Base-by-base conservation (phyloP, 2,329 filamentous ascomycete genomes). In the Dothistroma septosporum region DNA sequence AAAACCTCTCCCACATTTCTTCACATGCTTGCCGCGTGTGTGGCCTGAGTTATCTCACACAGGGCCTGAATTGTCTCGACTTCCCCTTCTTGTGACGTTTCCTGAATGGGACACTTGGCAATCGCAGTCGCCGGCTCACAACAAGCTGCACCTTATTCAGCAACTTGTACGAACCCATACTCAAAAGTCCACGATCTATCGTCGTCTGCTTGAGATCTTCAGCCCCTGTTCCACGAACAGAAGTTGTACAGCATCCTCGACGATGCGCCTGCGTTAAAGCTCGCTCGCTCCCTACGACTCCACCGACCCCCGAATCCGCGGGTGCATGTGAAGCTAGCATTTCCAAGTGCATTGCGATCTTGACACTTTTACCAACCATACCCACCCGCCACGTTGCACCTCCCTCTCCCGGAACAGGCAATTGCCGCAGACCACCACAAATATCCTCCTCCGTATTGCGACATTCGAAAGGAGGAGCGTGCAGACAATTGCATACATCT, bases 321-420 rank as follows among this genome's bases (percentile, higher is more conserved):
- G 32, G n/a, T 41, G 52, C 52, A 54, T 54, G 52, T 54, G 52
- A 54, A 54, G 52, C 52, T 54, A 19, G 32, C n/a, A 41, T 37
- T 37, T 54, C 41, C 41, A 14, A 19, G 41, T 37, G 41, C 41
- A 44, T 44, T 44, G 41, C 41, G 41, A 19, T 44, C 41, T 44
- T 16, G 41, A 44, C 41, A 44, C 41, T 54, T 28, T 50, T 47
- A 35, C 35, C 4, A 35, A 47, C 46, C 52, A 4, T 52, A 33
- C 28, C 22, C 46, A 33, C 32, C 48, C 21, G 44, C 55, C 44
- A 49, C 31, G 16, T 21, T 37, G 22, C 47, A 14, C n/a, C 28
- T 50, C 49, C 28, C 41, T 47, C 19, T 14, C 31, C 11, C 31
- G 46, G 19, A 49, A 37, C 24, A 32, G 16, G 31, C 52, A 57